A percentile compares a stretch with the other conserved stretches of the same genome.
These are phyloP conservation scores for Bryoerythrophyllum caledonicum DNA, from an alignment of 225 moss, liverwort and hornwort species.

Conservation along the genomic window DNA sequence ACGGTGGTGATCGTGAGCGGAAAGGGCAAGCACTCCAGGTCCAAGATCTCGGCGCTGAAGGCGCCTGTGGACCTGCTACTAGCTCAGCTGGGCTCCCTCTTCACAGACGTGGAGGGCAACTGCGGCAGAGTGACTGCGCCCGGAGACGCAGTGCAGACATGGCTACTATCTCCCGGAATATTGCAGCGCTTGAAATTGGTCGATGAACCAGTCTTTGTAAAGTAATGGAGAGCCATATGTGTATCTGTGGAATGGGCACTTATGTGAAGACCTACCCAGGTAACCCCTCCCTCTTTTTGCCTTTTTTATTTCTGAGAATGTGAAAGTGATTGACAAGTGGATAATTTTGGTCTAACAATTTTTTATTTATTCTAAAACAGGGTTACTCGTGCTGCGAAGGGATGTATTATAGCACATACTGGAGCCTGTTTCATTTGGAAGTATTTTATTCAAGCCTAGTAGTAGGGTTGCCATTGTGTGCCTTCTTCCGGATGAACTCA, in stretches of 20 bases:
- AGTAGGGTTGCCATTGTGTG: constrained; percentile 12
- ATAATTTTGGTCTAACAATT: neutral
- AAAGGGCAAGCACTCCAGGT: constrained; percentile 80
- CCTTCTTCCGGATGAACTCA: constrained; percentile 34
- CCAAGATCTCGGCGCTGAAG: constrained; percentile 67
- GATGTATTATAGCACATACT: constrained; percentile 2
- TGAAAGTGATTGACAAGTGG: too few species aligned
- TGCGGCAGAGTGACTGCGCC: constrained; percentile 43
- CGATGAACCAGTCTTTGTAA: constrained; percentile 21
- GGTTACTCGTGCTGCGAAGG: constrained; percentile 18
- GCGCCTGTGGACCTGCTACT: constrained; percentile 56
- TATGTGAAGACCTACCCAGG: constrained; percentile 31
- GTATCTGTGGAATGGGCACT: neutral
- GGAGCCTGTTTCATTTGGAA: neutral
- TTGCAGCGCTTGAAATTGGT: constrained; percentile 38
- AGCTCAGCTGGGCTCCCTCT: constrained; percentile 52
- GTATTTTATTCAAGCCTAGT: neutral
- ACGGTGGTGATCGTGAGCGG: constrained; percentile 70
- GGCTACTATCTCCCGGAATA: constrained; percentile 48
- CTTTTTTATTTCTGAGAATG: too few species aligned
- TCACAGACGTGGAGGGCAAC: constrained; percentile 44
- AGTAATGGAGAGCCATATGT: constrained; percentile 4
- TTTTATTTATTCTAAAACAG: neutral
- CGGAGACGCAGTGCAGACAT: constrained; percentile 46
- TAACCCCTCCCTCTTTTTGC: neutral